Percentiles rank a stretch among this genome's conserved stretches.
Conservation (phyloP, 1,284 basidiomycete species). For the Ustilago crameri region DNA sequence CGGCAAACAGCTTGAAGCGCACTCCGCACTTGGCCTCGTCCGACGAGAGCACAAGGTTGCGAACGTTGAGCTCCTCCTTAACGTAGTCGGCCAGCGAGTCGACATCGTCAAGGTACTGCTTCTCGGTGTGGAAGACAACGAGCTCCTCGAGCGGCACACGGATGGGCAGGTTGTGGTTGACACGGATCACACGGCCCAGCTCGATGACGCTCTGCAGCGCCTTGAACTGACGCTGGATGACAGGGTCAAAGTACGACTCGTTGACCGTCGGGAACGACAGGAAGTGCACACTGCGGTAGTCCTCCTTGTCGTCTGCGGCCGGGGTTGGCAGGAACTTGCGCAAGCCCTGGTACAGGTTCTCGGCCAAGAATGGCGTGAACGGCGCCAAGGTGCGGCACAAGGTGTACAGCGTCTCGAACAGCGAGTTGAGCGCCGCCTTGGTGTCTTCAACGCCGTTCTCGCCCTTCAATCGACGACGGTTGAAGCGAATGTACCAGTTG, state of each 20-base stretch:
- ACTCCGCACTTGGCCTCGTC: conserved; percentile 89
- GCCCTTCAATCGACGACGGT: conserved; percentile 93
- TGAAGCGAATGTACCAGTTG: conserved; percentile 99
- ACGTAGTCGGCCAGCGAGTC: conserved; percentile 87
- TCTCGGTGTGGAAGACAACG: conserved; percentile 90
- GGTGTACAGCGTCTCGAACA: conserved; percentile 95
- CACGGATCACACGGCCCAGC: conserved; percentile 87
- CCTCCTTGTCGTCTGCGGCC: conserved; percentile 73
- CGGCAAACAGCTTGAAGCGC: conserved; percentile 89
- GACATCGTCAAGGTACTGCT: conserved; percentile 86
- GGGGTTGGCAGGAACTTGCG: conserved; percentile 76
- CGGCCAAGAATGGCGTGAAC: conserved; percentile 97
- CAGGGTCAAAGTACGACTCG: conserved; percentile 94
- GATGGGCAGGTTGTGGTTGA: conserved; percentile 79
- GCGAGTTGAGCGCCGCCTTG: conserved; percentile 86
- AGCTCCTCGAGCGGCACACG: conserved; percentile 88
- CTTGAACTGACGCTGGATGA: conserved; percentile 93
- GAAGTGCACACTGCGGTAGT: conserved; percentile 94
- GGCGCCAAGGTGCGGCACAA: conserved; percentile 96
- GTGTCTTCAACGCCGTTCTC: conserved; percentile 92
- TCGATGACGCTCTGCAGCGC: conserved; percentile 96
- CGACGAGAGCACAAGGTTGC: conserved; percentile 85
- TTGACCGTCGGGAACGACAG: conserved; percentile 91
- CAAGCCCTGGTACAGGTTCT: conserved; percentile 94
- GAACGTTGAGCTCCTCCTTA: conserved; percentile 93